These are phyloP conservation scores for Brassica carinata DNA, from an alignment of 345 rosid species.

Conservation along the genomic window DNA sequence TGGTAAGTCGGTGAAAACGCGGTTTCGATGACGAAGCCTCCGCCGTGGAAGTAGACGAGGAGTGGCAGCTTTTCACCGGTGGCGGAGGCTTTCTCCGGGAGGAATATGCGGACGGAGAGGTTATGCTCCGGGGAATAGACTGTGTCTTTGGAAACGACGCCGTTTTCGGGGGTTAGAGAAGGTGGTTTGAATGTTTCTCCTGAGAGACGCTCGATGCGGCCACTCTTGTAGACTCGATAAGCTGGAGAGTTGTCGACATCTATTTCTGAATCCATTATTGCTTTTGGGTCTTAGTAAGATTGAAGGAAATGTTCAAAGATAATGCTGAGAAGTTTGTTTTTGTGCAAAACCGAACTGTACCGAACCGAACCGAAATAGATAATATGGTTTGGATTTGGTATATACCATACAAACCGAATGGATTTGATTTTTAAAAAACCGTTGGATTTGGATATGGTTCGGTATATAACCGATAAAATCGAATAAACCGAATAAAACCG, in stretches of 20 bases:
- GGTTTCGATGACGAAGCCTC: slow-evolving; percentile 47
- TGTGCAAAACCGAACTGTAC: too few species aligned
- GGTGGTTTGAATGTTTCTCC: slow-evolving; percentile 43
- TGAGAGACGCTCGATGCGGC: slow-evolving; percentile 49
- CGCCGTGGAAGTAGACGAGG: slow-evolving; percentile 57
- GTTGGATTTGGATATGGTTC: too few species aligned
- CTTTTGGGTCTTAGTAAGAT: not conserved
- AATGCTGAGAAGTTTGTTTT: not conserved
- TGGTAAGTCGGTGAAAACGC: slow-evolving; percentile 43
- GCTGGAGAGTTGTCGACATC: slow-evolving; percentile 7
- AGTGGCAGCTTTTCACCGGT: slow-evolving; percentile 45
- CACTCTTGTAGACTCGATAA: slow-evolving; percentile 42
- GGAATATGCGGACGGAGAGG: slow-evolving; percentile 40
- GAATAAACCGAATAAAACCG: too few species aligned
- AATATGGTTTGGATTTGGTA: too few species aligned
- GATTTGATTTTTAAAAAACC: too few species aligned
- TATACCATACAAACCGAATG: too few species aligned
- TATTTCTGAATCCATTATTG: slow-evolving; percentile 29
- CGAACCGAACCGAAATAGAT: too few species aligned
- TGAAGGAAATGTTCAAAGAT: not conserved
- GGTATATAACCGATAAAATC: too few species aligned
- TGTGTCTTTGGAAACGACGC: slow-evolving; percentile 46
- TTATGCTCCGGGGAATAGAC: slow-evolving; percentile 29
- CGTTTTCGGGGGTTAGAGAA: slow-evolving; percentile 36
- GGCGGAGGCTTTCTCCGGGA: slow-evolving; percentile 30